Percentiles rank a stretch among this genome's conserved stretches.
Conservation (phyloP, 805 yeast species). For the Lipomyces yamadae region DNA sequence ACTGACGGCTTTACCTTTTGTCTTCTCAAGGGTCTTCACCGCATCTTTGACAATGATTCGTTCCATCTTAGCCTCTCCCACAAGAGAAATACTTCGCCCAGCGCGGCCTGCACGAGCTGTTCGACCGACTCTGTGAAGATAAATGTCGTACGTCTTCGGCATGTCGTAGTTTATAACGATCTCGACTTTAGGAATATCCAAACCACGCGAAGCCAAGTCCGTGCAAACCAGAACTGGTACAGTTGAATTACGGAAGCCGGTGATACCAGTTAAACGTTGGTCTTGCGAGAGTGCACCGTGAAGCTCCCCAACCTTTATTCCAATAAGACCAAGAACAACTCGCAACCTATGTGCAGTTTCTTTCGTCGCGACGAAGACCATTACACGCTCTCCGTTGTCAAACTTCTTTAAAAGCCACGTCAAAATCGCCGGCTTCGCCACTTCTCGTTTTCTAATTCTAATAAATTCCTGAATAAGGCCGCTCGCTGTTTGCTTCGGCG, state of each 20-base stretch:
- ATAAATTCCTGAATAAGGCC: conserved; percentile 92
- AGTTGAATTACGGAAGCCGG: conserved; percentile 75
- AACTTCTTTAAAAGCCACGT: conserved; percentile 70
- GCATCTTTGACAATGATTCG: conserved; percentile 91
- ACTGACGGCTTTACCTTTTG: conserved; percentile 68
- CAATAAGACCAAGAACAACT: conserved; percentile 77
- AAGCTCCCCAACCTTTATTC: conserved; percentile 86
- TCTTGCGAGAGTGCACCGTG: conserved; percentile 89
- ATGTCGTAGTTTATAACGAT: conserved; percentile 92
- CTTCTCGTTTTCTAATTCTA: conserved; percentile 83
- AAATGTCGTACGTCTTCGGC: conserved; percentile 91
- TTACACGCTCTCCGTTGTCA: conserved; percentile 73
- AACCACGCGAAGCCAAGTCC: conserved; percentile 98
- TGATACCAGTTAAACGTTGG: conserved; percentile 85
- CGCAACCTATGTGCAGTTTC: conserved; percentile 88
- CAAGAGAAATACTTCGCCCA: conserved; percentile 91
- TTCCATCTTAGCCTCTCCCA: conserved; percentile 88
- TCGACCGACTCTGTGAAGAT: conserved; percentile 97
- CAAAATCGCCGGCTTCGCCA: conserved; percentile 79
- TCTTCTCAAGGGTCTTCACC: conserved; percentile 64
- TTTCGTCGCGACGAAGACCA: conserved; percentile 90
- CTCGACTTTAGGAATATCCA: conserved; percentile 97
- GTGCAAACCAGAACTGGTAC: conserved; percentile 94
- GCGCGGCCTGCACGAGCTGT: conserved; percentile 99
- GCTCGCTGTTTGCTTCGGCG: conserved; percentile 93